Conservation (phyloP, 768 basidiomycete genomes). For the Leucocoprinus leucothites region DNA sequence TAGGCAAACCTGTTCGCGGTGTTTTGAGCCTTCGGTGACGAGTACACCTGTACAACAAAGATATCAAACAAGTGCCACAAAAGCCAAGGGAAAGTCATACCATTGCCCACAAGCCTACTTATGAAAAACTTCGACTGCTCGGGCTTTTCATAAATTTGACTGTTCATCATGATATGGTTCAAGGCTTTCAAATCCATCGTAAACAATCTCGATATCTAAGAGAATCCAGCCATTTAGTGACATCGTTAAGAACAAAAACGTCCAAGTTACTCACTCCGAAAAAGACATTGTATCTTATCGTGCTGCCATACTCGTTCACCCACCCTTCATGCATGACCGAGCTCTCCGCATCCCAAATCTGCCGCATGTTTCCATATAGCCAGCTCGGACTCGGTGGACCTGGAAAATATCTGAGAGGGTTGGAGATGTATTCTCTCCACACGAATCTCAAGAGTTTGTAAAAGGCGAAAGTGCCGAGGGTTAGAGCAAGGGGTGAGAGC, state of each 20-base stretch:
- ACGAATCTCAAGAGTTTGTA: constrained; percentile 28
- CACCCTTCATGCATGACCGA: constrained; percentile 35
- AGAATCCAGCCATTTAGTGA: neutral
- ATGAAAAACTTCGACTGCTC: constrained; percentile 34
- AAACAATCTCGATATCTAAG: constrained; percentile 39
- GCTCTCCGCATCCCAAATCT: constrained; percentile 37
- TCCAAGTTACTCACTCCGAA: constrained; percentile 37
- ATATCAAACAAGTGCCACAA: neutral
- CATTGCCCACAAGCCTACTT: constrained; percentile 40
- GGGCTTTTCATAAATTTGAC: constrained; percentile 55
- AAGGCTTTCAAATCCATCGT: constrained; percentile 64
- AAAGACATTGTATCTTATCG: constrained; percentile 40
- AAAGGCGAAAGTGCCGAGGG: constrained; percentile 24
- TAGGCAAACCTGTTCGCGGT: constrained; percentile 38
- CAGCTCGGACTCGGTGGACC: constrained; percentile 44
- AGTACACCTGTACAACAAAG: constrained; percentile 38
- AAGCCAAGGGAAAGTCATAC: constrained; percentile 14
- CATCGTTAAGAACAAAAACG: neutral
- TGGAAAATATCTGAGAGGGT: constrained; percentile 42
- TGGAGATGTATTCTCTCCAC: constrained; percentile 32
- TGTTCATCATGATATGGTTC: constrained; percentile 59
- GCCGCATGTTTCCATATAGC: constrained; percentile 46
- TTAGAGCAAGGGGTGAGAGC: constrained; percentile 19
- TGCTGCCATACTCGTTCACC: constrained; percentile 44
- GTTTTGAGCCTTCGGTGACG: constrained; percentile 44